Evolutionary conservation across 495 filamentous ascomycete genomes (phyloP).

Genomic region (Penicillium simplicissimum): DNA sequence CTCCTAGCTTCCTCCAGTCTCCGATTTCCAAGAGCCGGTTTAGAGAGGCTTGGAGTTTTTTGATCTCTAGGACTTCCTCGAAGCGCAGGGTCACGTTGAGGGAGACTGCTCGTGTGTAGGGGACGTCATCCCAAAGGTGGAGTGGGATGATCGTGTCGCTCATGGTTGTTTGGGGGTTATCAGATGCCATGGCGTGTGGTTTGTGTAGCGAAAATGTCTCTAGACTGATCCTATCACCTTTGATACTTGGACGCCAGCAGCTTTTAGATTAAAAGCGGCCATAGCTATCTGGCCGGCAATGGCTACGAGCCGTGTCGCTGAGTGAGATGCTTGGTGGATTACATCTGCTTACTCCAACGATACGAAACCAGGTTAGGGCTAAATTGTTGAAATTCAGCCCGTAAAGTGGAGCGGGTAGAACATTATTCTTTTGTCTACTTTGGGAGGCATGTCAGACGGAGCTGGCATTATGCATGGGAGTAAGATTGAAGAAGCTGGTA

Average conservation of each 20-base stretch:
- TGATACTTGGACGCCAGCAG: not conserved
- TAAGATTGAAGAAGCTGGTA: not conserved
- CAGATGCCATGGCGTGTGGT: not conserved
- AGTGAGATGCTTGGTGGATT: not conserved
- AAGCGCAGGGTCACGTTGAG: slow-evolving; percentile 2
- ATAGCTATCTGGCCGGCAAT: not conserved
- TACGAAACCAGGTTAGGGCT: not conserved
- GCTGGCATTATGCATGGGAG: not conserved
- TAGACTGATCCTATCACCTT: not conserved
- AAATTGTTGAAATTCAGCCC: not conserved
- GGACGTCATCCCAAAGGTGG: slow-evolving; percentile 1
- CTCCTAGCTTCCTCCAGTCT: slow-evolving; percentile 2
- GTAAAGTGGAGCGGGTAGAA: not conserved
- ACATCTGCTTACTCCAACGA: not conserved
- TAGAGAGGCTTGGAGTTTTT: not conserved
- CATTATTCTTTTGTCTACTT: not conserved
- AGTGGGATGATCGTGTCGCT: not conserved
- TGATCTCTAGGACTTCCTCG: not conserved
- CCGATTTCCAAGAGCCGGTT: not conserved
- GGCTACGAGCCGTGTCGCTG: not conserved
- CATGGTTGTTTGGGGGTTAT: not conserved
- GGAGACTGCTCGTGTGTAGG: not conserved
- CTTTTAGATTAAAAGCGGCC: not conserved
- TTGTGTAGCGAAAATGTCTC: not conserved
- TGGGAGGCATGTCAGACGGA: not conserved